phyloP scores from a whole-genome alignment of 2,329 filamentous ascomycete species.

The Penicillium sp. region DNA sequence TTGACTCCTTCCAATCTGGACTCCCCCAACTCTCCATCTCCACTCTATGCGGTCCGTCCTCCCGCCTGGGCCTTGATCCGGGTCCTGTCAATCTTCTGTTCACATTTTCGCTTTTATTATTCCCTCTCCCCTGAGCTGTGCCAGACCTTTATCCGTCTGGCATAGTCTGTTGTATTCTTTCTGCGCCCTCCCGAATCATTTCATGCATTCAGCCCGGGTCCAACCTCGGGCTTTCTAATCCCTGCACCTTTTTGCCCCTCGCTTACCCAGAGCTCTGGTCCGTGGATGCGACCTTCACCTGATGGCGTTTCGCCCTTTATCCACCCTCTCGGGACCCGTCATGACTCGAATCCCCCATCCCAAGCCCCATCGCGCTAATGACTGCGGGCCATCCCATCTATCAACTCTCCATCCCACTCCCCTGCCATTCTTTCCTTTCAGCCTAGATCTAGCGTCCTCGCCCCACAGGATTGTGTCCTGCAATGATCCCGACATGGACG shows the following conservation, averaged over 20 bases:
- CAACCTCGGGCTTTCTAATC: not conserved
- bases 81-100: not conserved
- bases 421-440: not conserved
- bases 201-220: not conserved
- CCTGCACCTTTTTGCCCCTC: not conserved
- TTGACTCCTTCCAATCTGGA: not conserved
- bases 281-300: conserved; percentile 1
- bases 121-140: too few species aligned
- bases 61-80: not conserved
- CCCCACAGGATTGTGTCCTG: not conserved
- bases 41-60: not conserved
- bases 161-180: not conserved
- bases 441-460: not conserved
- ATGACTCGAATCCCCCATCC: not conserved
- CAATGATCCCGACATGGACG: not conserved
- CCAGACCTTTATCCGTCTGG: too few species aligned
- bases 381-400: not conserved
- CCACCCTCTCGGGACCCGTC: not conserved
- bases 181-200: not conserved
- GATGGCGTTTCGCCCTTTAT: not conserved
- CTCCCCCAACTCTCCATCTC: not conserved
- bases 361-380: not conserved
- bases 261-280: conserved; percentile 2
- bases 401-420: not conserved
- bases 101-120: too few species aligned